Base-by-base conservation (phyloP, 208 protist genomes). In the Leishmania braziliensis region DNA sequence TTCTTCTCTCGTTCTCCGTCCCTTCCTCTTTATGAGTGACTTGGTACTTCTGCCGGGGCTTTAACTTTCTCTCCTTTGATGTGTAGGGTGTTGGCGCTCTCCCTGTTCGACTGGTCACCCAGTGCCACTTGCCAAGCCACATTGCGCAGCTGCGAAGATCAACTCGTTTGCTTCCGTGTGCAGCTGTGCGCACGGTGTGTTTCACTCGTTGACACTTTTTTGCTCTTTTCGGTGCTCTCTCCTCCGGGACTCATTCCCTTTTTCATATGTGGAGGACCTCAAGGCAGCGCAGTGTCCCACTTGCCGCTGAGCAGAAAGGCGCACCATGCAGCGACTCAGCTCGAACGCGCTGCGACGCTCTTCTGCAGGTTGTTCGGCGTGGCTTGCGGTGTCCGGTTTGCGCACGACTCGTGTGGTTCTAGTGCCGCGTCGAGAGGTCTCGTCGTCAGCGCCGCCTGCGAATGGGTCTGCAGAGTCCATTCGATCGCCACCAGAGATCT, bases 321-420 rank as follows among this genome's bases (percentile, higher is more conserved):
- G 14, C 3, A 50, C 29, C 48, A 78, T 78, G 75, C 54, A 69
- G 58, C 75, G 58, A 18, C 2, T 78, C 8, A 39, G 29, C 75
- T 23, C 8, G 33, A 68, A 16, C 2, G 12, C 46, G 20, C 20
- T 69, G 43, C 75, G 43, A 6, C 33, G 75, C 33, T 5, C 20
- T 8, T 63, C 14, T 33, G 33, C 18, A 26, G 58, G 75, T 14
- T 18, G 75, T 54, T 20, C 53, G 9, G 75, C 75, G 26, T 26
- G 26, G 5, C n/a, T n/a, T 18, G 51, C 71, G 5, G 71, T n/a
- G 9, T 33, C 71, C 16, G 2, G 26, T 12, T 23, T 23, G 10
- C 51, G 62, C 12, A 39, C 50, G n/a, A 62, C 51, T 33, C 50
- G 33, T 18, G 29, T 33, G 46, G 9, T 54, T 20, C 18, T 60